Conservation (phyloP, 495 filamentous ascomycete species). For the Lepraria neglecta region DNA sequence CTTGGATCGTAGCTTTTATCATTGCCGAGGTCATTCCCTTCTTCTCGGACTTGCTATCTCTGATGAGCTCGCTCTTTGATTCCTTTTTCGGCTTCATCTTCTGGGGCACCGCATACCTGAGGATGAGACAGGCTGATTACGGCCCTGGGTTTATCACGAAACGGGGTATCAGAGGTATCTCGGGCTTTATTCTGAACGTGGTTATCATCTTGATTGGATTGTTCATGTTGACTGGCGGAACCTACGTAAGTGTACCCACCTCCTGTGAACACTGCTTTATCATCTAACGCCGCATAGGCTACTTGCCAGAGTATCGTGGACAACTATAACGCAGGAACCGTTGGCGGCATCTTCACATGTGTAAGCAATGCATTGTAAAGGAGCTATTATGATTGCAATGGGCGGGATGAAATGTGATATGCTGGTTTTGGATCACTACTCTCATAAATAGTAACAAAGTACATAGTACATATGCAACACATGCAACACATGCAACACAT, state of each 20-base stretch:
- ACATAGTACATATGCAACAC: neutral
- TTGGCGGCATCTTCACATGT: conserved; percentile 59
- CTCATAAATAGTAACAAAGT: neutral
- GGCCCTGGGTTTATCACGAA: conserved; percentile 53
- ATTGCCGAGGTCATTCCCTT: conserved; percentile 87
- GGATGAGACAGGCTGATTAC: conserved; percentile 68
- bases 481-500: neutral
- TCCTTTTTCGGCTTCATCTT: conserved; percentile 93
- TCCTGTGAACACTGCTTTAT: neutral
- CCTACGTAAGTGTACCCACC: conserved; percentile 57
- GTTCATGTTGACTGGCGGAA: conserved; percentile 70
- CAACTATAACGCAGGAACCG: conserved; percentile 47
- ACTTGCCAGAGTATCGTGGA: conserved; percentile 59
- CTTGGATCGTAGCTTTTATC: conserved; percentile 74
- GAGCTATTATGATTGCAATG: neutral
- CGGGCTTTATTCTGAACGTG: conserved; percentile 59
- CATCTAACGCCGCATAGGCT: conserved; percentile 32
- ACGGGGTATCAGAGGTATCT: conserved; percentile 54
- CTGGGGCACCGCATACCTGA: conserved; percentile 83
- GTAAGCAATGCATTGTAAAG: conserved; percentile 48
- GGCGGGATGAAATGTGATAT: neutral
- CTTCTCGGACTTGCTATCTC: conserved; percentile 73
- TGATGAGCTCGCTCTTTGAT: conserved; percentile 88
- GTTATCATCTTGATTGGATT: conserved; percentile 63
- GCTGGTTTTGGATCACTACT: neutral